Base-by-base conservation (phyloP, 495 filamentous ascomycete genomes). In the Astrothelium macrocarpum region DNA sequence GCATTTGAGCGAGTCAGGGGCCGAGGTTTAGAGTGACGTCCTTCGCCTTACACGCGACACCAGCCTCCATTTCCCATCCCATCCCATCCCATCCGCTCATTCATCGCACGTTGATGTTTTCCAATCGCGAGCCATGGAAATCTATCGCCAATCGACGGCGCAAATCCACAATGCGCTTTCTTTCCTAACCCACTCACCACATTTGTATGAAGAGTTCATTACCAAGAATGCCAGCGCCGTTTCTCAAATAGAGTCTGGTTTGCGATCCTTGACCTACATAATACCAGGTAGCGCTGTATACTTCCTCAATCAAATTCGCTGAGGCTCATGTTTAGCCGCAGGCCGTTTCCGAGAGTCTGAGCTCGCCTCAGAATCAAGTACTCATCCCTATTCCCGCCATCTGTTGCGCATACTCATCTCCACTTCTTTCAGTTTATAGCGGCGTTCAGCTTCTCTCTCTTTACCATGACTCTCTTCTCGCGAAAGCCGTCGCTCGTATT, bases 311-410 rank as follows among this genome's bases (percentile, higher is more conserved):
- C 36, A n/a, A 5, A 39, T 14, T n/a, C 53, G n/a, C 45, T 59
- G 56, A 62, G 71, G 31, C 68, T 73, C 29, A 66, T 53, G 14
- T 53, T 16, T 45, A 23, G 46, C 34, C 39, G 2, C 66, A 91
- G 90, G 92, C 64, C 90, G 91, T 59, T 96, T 95, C 74, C 85
- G 91, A 67, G 92, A 97, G 71, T 89, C 91, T 36, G 92, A 96
- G 72, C 84, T 97, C 67, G 87, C 93, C 64, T 96, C 94, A 66
- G 94, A 98, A 78, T 91, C 88, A 61, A 82, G 81, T 84, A 73
- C 65, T 75, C 31, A 32, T 60, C 60, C 31, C n/a, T 2, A 18
- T 39, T 42, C 16, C 31, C 39, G 31, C 42, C 34, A 12, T 36
- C 16, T 32, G 4, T 49, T 62, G 67, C 45, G 45, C 63, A 46